phyloP scores from a whole-genome alignment of 139 green algal species.

The Gonium pectorale region DNA sequence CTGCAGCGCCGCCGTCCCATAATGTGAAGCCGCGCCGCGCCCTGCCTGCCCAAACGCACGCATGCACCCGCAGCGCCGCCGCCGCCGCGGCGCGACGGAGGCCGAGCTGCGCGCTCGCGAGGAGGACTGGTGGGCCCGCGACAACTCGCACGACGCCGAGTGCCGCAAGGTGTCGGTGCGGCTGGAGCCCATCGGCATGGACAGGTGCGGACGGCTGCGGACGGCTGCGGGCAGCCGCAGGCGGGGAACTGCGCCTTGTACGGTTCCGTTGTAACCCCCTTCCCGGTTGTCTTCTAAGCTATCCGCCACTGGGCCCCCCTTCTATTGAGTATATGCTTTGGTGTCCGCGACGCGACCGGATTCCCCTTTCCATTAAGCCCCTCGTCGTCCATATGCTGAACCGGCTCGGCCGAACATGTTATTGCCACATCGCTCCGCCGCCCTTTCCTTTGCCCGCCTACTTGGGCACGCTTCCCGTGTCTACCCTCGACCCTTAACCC shows the following conservation, averaged over 20 bases:
- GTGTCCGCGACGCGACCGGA: too few species aligned
- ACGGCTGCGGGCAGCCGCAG: too few species aligned
- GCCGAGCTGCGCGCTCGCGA: constrained; percentile 25
- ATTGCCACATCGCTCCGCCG: too few species aligned
- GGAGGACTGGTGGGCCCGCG: constrained; percentile 38
- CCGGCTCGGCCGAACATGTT: too few species aligned
- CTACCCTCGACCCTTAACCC: not conserved
- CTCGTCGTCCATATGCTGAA: too few species aligned
- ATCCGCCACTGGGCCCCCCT: too few species aligned
- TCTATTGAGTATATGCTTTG: too few species aligned
- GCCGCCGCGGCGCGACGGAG: constrained; percentile 3
- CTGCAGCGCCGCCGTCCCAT: too few species aligned
- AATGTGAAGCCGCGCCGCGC: too few species aligned
- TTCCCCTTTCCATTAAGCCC: too few species aligned
- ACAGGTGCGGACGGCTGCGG: constrained; percentile 33
- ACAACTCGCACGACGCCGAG: constrained; percentile 47
- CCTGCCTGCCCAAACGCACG: too few species aligned
- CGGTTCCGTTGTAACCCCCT: not conserved
- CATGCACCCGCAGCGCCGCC: constrained; percentile 17
- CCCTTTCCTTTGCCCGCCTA: not conserved
- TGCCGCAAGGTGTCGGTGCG: constrained; percentile 48
- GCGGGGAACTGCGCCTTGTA: not conserved
- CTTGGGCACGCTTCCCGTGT: not conserved
- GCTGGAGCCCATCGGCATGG: constrained; percentile 54
- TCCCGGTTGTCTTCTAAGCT: not conserved